phyloP scores from a whole-genome alignment of 2,329 filamentous ascomycete species.

The Harringtonia aguacate region DNA sequence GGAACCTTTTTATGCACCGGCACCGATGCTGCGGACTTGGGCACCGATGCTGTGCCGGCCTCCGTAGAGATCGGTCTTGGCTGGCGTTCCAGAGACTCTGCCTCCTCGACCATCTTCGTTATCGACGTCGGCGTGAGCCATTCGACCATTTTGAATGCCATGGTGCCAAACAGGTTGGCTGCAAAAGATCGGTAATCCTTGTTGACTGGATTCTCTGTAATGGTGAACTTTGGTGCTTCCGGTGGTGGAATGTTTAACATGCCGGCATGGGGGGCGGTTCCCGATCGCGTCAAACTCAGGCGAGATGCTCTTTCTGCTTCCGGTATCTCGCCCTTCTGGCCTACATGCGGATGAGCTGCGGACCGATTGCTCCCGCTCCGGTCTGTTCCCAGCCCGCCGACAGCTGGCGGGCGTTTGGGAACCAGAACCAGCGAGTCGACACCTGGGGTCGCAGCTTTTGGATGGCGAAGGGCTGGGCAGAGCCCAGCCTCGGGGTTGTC shows the following conservation, averaged over 20 bases:
- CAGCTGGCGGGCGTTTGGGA: slow-evolving; percentile 17
- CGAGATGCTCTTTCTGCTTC: not conserved
- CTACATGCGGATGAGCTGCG: too few relatives aligned
- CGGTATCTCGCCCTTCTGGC: not conserved
- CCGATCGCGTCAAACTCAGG: too few relatives aligned
- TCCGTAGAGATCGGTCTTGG: slow-evolving; percentile 15
- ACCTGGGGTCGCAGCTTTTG: slow-evolving; percentile 32
- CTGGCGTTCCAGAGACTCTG: slow-evolving; percentile 20
- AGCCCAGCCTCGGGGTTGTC: slow-evolving; percentile 63
- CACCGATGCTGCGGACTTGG: not conserved
- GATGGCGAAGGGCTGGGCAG: slow-evolving; percentile 42
- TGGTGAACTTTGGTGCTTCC: slow-evolving; percentile 19
- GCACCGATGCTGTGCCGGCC: not conserved
- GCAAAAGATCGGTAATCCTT: slow-evolving; percentile 51
- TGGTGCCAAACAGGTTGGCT: slow-evolving; percentile 53
- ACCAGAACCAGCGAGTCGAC: slow-evolving; percentile 36
- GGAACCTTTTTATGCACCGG: not conserved
- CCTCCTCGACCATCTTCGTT: slow-evolving; percentile 33
- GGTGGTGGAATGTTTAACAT: too few relatives aligned
- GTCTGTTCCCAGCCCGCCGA: not conserved
- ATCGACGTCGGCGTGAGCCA: slow-evolving; percentile 55
- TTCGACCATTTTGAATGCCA: slow-evolving; percentile 59
- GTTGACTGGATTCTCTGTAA: slow-evolving; percentile 34
- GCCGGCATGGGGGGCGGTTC: too few relatives aligned
- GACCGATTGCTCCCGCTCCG: too few relatives aligned